These are phyloP conservation scores for Naematelia encephala DNA, from an alignment of 768 basidiomycete species.

Conservation along the genomic window DNA sequence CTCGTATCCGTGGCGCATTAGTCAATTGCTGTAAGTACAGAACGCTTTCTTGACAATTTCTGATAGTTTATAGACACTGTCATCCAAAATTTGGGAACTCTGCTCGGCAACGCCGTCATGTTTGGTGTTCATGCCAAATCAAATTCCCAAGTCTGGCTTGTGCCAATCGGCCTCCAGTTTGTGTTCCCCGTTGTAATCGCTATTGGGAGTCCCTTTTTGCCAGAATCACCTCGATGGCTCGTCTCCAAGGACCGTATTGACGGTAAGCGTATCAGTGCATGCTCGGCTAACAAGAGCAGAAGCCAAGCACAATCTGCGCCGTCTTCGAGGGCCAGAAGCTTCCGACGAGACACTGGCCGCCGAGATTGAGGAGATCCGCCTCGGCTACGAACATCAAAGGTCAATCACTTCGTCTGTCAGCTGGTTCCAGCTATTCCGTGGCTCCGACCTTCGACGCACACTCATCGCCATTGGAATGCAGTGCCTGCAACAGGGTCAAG, in stretches of 20 bases:
- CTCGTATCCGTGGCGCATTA: slow-evolving; percentile 7
- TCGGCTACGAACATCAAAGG: neutral
- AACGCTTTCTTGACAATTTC: neutral
- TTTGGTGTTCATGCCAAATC: slow-evolving; percentile 1
- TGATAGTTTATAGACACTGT: slow-evolving; percentile 1
- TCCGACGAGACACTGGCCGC: neutral
- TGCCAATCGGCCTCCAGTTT: slow-evolving; percentile 8
- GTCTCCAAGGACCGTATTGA: slow-evolving; percentile 7
- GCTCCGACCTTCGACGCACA: slow-evolving; percentile 16
- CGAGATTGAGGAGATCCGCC: neutral
- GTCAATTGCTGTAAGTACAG: slow-evolving; percentile 1
- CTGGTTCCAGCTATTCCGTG: slow-evolving; percentile 15
- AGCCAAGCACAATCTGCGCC: neutral
- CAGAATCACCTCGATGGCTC: slow-evolving; percentile 4
- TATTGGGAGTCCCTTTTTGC: neutral
- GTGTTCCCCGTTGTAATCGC: slow-evolving; percentile 4
- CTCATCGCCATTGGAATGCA: slow-evolving; percentile 15
- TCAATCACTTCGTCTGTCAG: slow-evolving; percentile 1
- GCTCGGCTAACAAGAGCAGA: neutral
- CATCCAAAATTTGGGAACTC: slow-evolving; percentile 6
- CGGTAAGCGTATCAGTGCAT: neutral
- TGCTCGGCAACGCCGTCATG: slow-evolving; percentile 10
- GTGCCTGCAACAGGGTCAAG: slow-evolving; percentile 18
- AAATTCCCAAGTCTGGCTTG: slow-evolving; percentile 6
- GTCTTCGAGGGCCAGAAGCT: neutral